Evolutionary conservation across 257 asterid genomes (phyloP).

Genomic region (Cinchona pubescens): DNA sequence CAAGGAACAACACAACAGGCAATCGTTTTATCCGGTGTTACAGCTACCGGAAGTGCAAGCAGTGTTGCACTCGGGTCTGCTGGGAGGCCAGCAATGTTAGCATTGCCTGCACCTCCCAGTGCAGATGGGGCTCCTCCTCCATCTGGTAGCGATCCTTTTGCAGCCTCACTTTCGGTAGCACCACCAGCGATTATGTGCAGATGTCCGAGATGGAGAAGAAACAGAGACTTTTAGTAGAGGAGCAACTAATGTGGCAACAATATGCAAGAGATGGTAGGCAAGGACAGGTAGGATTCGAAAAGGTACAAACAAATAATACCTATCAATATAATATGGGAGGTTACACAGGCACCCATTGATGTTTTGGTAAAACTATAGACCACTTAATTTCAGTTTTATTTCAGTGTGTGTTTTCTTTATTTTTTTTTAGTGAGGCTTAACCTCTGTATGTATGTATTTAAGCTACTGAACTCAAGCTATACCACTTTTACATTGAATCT

Average conservation of each 20-base stretch:
- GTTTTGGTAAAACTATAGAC: neutral
- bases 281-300: conserved; percentile 54
- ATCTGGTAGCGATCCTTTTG: conserved; percentile 38
- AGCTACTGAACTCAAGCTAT: no score
- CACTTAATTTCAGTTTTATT: no score
- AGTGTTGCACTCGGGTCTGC: conserved; percentile 84
- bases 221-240: conserved; percentile 61
- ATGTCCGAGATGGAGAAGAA: conserved; percentile 94
- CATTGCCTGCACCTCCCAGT: conserved; percentile 77
- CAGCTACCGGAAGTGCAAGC: conserved; percentile 78
- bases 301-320: conserved; percentile 31
- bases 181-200: conserved; percentile 90
- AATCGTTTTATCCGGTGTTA: conserved; percentile 53
- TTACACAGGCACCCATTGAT: conserved; percentile 40
- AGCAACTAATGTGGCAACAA: conserved; percentile 89
- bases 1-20: conserved; percentile 62
- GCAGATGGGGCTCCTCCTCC: conserved; percentile 27
- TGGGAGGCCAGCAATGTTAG: conserved; percentile 76
- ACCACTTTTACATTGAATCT: no score
- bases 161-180: conserved; percentile 65
- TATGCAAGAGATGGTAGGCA: conserved; percentile 77
- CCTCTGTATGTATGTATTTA: no score
- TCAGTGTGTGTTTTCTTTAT: no score
- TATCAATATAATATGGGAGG: conserved; percentile 51
- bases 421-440: neutral